phyloP scores from a whole-genome alignment of 495 filamentous ascomycete genomes.

The Lentithecium fluviatile region DNA sequence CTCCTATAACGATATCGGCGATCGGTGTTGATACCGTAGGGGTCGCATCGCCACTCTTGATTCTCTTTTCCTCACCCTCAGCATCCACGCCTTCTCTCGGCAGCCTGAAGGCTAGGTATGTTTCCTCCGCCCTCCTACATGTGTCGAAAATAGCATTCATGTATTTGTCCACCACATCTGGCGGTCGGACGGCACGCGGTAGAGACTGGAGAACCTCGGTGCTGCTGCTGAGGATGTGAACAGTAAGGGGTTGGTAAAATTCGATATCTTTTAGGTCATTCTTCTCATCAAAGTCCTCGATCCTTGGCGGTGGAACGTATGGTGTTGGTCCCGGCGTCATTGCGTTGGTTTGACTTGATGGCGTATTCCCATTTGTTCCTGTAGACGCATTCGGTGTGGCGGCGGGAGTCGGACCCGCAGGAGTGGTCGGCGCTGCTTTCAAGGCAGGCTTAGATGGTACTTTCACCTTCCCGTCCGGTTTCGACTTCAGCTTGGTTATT shows the following conservation, averaged over 20 bases:
- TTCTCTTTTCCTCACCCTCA: conserved; percentile 2
- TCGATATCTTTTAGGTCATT: conserved; percentile 29
- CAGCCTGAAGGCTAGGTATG: conserved; percentile 41
- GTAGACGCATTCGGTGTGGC: not conserved
- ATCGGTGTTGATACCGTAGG: conserved; percentile 2
- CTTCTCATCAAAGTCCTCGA: conserved; percentile 32
- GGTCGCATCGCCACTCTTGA: conserved; percentile 2
- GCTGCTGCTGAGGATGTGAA: conserved; percentile 65
- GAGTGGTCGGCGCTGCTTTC: not conserved
- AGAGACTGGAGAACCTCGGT: conserved; percentile 69
- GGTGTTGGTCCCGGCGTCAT: conserved; percentile 40
- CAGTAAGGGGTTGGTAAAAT: conserved; percentile 84
- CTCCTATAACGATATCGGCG: not conserved
- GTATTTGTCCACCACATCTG: conserved; percentile 73
- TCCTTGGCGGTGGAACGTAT: conserved; percentile 18
- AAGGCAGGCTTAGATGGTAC: not conserved
- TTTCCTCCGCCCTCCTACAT: conserved; percentile 40
- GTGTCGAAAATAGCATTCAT: conserved; percentile 51
- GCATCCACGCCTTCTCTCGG: conserved; percentile 31
- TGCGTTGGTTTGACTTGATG: conserved; percentile 34
- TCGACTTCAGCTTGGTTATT: conserved; percentile 59
- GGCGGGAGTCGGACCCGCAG: not conserved
- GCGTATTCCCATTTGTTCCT: not conserved
- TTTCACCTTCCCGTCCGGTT: conserved; percentile 39
- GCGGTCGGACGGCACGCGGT: conserved; percentile 71